A percentile compares a stretch with the other conserved stretches of the same genome.
Conservation (phyloP, 2,329 filamentous ascomycete genomes). For the Phialophora macrospora region DNA sequence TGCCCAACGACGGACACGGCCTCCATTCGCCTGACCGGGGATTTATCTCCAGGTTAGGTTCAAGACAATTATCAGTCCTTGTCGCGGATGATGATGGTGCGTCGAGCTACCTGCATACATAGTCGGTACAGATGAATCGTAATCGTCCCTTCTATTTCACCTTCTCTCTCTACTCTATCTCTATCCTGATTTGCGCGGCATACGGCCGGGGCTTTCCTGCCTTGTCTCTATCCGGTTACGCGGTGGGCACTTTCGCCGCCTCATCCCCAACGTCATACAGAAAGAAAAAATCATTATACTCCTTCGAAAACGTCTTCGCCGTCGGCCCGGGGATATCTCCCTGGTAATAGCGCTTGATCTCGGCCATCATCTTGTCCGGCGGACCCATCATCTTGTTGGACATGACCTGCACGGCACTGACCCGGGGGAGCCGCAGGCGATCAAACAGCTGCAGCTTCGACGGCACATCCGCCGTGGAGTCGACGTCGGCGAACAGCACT, state of each 20-base stretch:
- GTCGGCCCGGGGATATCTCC: slow-evolving; percentile 26
- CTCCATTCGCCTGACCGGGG: no score
- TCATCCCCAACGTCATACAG: slow-evolving; percentile 29
- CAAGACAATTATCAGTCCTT: no score
- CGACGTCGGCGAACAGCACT: slow-evolving; percentile 37
- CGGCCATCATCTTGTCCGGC: slow-evolving; percentile 26
- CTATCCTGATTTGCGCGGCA: not conserved
- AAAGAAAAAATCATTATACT: slow-evolving; percentile 34
- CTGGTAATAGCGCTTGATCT: slow-evolving; percentile 25
- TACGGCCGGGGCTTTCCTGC: not conserved
- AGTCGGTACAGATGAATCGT: no score
- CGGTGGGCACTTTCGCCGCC: slow-evolving; percentile 13
- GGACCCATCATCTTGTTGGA: slow-evolving; percentile 34
- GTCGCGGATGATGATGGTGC: no score
- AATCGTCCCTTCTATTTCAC: no score
- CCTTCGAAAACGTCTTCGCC: slow-evolving; percentile 27
- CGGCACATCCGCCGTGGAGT: slow-evolving; percentile 9
- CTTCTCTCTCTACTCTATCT: not conserved
- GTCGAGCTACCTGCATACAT: no score
- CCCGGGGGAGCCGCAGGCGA: slow-evolving; percentile 27
- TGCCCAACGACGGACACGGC: no score
- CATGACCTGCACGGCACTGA: slow-evolving; percentile 27
- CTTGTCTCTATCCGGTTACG: not conserved
- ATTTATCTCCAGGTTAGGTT: no score
- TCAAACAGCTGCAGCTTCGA: slow-evolving; percentile 22